A percentile compares a stretch with the other conserved stretches of the same genome.
These are phyloP conservation scores for Lasiodiplodia theobromae DNA, from an alignment of 2,329 filamentous ascomycete genomes.

Conservation along the genomic window DNA sequence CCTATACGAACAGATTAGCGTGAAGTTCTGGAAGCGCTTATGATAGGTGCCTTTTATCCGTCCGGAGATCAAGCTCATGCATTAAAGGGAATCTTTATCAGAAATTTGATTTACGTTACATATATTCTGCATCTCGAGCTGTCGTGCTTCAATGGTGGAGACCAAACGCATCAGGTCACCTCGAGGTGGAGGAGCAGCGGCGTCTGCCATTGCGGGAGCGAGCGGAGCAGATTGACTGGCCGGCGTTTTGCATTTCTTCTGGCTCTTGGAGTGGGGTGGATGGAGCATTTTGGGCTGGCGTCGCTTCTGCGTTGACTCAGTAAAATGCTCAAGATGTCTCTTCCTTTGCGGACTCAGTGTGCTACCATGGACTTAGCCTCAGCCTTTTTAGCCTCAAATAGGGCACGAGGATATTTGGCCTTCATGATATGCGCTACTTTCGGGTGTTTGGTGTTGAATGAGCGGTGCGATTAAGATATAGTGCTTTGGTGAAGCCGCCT, in stretches of 20 bases:
- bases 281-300: not conserved
- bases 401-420: not conserved
- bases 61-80: too few relatives aligned
- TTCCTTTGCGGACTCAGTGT: not conserved
- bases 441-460: too few relatives aligned
- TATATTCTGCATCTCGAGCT: not conserved
- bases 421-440: not conserved
- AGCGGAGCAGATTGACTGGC: not conserved
- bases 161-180: not conserved
- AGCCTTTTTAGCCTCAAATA: not conserved
- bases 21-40: not conserved
- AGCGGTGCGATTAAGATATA: not conserved
- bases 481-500: not conserved
- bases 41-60: not conserved
- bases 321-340: not conserved
- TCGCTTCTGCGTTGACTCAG: not conserved
- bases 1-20: not conserved
- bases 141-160: not conserved
- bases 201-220: not conserved
- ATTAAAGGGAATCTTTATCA: not conserved
- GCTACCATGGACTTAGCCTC: not conserved
- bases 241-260: too few relatives aligned
- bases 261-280: not conserved
- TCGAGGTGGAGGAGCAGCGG: not conserved
- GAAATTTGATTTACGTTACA: not conserved